Percentiles rank a stretch among this genome's conserved stretches.
phyloP scores from a whole-genome alignment of 345 rosid species.

The Eutrema yunnanense region DNA sequence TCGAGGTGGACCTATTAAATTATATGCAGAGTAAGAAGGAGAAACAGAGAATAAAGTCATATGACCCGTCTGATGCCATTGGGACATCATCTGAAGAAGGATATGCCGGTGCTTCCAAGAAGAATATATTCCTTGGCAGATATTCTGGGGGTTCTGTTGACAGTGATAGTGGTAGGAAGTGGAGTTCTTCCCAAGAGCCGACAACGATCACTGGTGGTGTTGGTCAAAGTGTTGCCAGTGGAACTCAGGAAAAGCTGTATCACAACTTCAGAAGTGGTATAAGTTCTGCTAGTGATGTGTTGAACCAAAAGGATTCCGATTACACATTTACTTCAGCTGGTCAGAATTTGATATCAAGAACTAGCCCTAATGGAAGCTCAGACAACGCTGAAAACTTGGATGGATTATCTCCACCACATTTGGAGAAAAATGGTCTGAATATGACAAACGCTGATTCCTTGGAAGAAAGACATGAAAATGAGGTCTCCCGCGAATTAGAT shows the following conservation, averaged over 20 bases:
- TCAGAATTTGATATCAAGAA: conserved; percentile 37
- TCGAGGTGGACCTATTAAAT: conserved; percentile 96
- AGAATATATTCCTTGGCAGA: conserved; percentile 68
- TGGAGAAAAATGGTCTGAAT: conserved; percentile 50
- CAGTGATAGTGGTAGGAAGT: conserved; percentile 75
- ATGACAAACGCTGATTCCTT: conserved; percentile 36
- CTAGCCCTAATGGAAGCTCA: conserved; percentile 41
- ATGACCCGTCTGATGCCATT: conserved; percentile 84
- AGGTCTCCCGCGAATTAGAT: conserved; percentile 40
- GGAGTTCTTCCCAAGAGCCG: conserved; percentile 78
- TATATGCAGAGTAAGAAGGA: conserved; percentile 94
- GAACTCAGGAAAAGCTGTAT: conserved; percentile 59
- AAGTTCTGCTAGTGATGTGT: conserved; percentile 42
- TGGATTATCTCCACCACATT: conserved; percentile 39
- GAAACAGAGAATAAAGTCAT: conserved; percentile 75
- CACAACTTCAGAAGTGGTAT: conserved; percentile 53
- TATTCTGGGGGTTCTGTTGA: conserved; percentile 78
- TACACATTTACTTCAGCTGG: conserved; percentile 35
- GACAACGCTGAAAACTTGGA: conserved; percentile 47
- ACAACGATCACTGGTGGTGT: conserved; percentile 35
- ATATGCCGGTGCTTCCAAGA: conserved; percentile 54
- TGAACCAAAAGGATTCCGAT: conserved; percentile 48
- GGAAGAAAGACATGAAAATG: conserved; percentile 35
- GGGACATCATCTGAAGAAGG: conserved; percentile 98
- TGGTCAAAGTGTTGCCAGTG: conserved; percentile 52